These are phyloP conservation scores for Suaeda aralocaspica DNA, from an alignment of 148 eudicot species.

Conservation along the genomic window DNA sequence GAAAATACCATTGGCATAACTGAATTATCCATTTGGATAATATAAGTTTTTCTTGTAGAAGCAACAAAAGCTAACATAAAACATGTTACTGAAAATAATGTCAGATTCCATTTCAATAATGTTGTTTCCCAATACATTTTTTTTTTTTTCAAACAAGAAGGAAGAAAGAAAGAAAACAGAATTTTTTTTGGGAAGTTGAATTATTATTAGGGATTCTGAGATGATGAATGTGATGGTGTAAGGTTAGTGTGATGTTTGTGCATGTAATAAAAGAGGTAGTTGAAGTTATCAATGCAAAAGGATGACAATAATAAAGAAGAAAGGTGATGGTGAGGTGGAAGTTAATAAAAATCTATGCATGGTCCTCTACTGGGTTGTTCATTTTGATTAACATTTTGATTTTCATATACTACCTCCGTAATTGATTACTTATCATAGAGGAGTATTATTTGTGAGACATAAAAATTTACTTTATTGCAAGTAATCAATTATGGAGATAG, in stretches of 20 bases:
- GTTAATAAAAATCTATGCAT: constrained; percentile 8
- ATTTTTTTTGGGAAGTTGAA: neutral
- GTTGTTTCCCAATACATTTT: constrained; percentile 2
- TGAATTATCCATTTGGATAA: constrained; percentile 67
- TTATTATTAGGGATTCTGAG: neutral
- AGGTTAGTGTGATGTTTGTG: neutral
- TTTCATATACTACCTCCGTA: too few species aligned
- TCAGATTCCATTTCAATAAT: constrained; percentile 11
- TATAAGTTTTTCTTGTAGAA: constrained; percentile 48
- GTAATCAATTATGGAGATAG: too few species aligned
- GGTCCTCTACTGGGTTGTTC: too few species aligned
- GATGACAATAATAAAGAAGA: neutral
- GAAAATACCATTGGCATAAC: constrained; percentile 52
- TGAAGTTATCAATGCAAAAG: constrained; percentile 20
- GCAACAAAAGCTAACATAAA: constrained; percentile 7
- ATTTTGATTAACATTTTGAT: too few species aligned
- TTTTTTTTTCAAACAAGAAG: neutral
- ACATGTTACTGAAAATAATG: constrained; percentile 11
- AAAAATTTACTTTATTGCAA: too few species aligned
- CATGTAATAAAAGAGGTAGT: constrained; percentile 25
- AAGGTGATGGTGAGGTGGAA: neutral
- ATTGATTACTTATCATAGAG: too few species aligned
- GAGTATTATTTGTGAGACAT: too few species aligned
- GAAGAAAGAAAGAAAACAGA: neutral
- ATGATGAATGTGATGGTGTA: neutral